Evolutionary conservation across 176 grass and related monocot species (phyloP), one percentile per base, ranked within the genome.

Genomic region (Zea mays): DNA sequence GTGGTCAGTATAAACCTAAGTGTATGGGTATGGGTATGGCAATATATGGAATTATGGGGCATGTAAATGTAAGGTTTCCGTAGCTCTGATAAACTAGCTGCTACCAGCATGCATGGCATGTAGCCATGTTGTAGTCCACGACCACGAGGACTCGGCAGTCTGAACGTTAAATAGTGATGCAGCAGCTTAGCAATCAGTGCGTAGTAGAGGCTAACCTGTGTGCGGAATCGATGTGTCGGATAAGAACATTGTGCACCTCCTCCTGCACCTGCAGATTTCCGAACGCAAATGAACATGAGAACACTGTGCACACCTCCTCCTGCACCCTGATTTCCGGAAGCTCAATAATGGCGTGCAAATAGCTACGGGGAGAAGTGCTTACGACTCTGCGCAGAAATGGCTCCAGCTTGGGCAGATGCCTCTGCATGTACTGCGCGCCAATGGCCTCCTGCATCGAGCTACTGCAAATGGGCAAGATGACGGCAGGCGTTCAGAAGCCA

Each of bases 301-400:
- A 27, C 27, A 27, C 1, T 27, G 1, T 27, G 27, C 1, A 1
- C 27, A 27, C 27, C 27, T 27, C 27, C 1, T 21, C 52, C 52
- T 55, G 52, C 52, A 68, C 1, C 57, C 27, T 60, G 57, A 62
- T 17, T 17, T 8, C 2, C 19, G 7, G 72, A 13, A 15, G 45
- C 33, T 8, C 43, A 36, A 36, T 17, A 44, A 27, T 27, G 3
- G 14, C 7, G 1, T 75, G 12, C 44, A 50, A 5, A 56, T 70
- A 33, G 19, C 5, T 4, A 37, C 27, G 46, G 38, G 14, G 67
- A 79, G 4, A 69, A 42, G 74, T 57, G 80, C 86, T 83, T 80
- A 99, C 96, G 27, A 94, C 92, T 89, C 62, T 87, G 11, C 92
- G 90, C 33, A 99, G 88, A 44, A 95, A 88, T 1, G 96, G 96